Base-by-base conservation (phyloP, 1,139 yeast species). In the Sugiyamaella grinbergsii region DNA sequence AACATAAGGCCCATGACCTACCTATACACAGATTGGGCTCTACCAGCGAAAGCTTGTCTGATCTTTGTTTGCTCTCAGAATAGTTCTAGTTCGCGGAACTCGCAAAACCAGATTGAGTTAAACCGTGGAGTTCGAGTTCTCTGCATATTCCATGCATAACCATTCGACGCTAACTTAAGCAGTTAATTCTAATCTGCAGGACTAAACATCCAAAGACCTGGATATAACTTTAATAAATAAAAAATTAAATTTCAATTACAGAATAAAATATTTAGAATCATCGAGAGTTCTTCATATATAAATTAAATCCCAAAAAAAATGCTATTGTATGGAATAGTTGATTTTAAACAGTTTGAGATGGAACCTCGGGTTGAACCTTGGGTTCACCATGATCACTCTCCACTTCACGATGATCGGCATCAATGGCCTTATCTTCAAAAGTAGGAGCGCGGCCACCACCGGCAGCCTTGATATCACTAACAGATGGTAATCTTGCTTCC, bases 381-480 rank as follows among this genome's bases (percentile, higher is more conserved):
- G 11, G 37, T 33, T 38, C 42, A n/a, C n/a, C n/a, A 8, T 23
- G 42, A 11, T 38, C 42, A 24, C 42, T 32, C 32, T 38, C 42
- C n/a, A 29, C 16, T 36, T 45, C 49, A 37, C 13, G 31, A 31
- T 45, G 49, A 38, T 13, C 43, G 15, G 49, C 45, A 34, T 19
- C 48, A n/a, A 43, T 18, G 11, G 20, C 29, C 49, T 51, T 45
- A 22, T 47, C 44, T 29, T 51, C 54, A 41, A 62, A 18, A 4
- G 65, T 59, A 4, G 67, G 67, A 18, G 66, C 65, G 19, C 58
- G 54, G 28, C 67, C 67, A 19, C 64, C 67, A 29, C 51, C 50
- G n/a, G 52, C 59, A 19, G 62, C 62, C 49, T 62, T 58, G 53
- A 64, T 62, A 13, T 63, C 68, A 15, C 47, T 52, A 40, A 64